phyloP scores from a whole-genome alignment of 495 filamentous ascomycete genomes.

The Amniculicola lignicola region DNA sequence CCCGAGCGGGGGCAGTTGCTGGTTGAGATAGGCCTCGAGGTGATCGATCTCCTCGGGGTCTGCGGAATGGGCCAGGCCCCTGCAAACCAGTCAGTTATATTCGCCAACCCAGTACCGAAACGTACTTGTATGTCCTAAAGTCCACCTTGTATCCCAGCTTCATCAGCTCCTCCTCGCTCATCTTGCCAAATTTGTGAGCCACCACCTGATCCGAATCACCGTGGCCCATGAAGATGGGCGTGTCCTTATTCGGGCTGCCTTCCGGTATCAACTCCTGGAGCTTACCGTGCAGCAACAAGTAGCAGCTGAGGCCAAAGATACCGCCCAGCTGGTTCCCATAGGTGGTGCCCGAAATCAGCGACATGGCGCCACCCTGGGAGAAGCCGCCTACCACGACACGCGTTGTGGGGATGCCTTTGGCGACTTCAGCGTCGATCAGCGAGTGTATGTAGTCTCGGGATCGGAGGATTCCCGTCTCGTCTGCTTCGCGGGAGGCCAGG shows the following conservation, averaged over 20 bases:
- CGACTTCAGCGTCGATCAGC: slow-evolving; percentile 78
- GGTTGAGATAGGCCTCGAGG: slow-evolving; percentile 70
- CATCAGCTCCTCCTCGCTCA: slow-evolving; percentile 60
- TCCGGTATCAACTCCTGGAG: slow-evolving; percentile 62
- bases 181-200: slow-evolving; percentile 61
- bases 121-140: slow-evolving; percentile 72
- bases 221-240: slow-evolving; percentile 85
- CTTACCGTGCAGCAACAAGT: slow-evolving; percentile 71
- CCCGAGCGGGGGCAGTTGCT: slow-evolving; percentile 55
- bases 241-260: slow-evolving; percentile 69
- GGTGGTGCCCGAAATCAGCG: slow-evolving; percentile 67
- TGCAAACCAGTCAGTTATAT: slow-evolving; percentile 31
- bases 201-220: slow-evolving; percentile 73
- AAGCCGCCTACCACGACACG: slow-evolving; percentile 82
- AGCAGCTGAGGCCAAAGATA: slow-evolving; percentile 81
- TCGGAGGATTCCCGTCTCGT: slow-evolving; percentile 74
- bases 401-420: slow-evolving; percentile 74
- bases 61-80: slow-evolving; percentile 71
- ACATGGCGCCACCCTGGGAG: slow-evolving; percentile 61
- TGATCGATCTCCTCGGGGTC: slow-evolving; percentile 77
- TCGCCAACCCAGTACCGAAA: not conserved
- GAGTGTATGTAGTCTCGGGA: slow-evolving; percentile 72
- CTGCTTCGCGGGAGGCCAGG: slow-evolving; percentile 48
- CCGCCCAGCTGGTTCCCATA: slow-evolving; percentile 73
- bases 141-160: slow-evolving; percentile 66